phyloP scores from a whole-genome alignment of 768 basidiomycete species.

The Tulasnella sp. region DNA sequence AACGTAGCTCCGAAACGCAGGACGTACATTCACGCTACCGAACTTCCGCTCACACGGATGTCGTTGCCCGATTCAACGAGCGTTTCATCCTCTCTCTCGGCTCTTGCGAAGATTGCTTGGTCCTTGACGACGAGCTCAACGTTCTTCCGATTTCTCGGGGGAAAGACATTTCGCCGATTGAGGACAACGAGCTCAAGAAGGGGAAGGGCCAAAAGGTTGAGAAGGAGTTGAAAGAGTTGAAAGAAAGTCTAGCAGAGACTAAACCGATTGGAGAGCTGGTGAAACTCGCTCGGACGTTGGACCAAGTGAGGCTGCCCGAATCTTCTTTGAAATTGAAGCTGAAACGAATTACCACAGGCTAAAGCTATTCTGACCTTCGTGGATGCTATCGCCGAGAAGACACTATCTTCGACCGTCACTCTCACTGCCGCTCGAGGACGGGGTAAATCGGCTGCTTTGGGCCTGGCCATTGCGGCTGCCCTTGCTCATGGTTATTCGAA shows the following conservation, averaged over 20 bases:
- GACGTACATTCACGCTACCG: slow-evolving; percentile 95
- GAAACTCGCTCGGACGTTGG: slow-evolving; percentile 84
- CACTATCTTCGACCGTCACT: slow-evolving; percentile 88
- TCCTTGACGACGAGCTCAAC: slow-evolving; percentile 96
- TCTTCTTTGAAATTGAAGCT: neutral
- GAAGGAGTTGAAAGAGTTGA: slow-evolving; percentile 69
- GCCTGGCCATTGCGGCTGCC: slow-evolving; percentile 88
- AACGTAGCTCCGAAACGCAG: slow-evolving; percentile 40
- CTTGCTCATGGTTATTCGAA: slow-evolving; percentile 93
- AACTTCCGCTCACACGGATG: slow-evolving; percentile 82
- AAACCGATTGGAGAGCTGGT: slow-evolving; percentile 86
- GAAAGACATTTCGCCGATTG: slow-evolving; percentile 78
- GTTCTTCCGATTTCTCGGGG: slow-evolving; percentile 93
- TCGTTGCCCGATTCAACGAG: slow-evolving; percentile 96
- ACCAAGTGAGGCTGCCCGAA: slow-evolving; percentile 54
- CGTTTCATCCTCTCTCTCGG: slow-evolving; percentile 97
- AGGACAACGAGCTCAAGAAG: slow-evolving; percentile 42
- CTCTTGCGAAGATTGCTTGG: slow-evolving; percentile 85
- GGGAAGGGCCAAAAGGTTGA: slow-evolving; percentile 51
- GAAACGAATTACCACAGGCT: slow-evolving; percentile 39
- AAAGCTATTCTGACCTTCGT: slow-evolving; percentile 92
- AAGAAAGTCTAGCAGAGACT: slow-evolving; percentile 70
- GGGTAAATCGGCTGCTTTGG: slow-evolving; percentile 95
- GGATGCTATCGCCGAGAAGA: slow-evolving; percentile 90
- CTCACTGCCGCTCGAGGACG: slow-evolving; percentile 92